A percentile compares a stretch with the other conserved stretches of the same genome.
phyloP scores from a whole-genome alignment of 805 yeast species.

The Metschnikowia aberdeeniae region DNA sequence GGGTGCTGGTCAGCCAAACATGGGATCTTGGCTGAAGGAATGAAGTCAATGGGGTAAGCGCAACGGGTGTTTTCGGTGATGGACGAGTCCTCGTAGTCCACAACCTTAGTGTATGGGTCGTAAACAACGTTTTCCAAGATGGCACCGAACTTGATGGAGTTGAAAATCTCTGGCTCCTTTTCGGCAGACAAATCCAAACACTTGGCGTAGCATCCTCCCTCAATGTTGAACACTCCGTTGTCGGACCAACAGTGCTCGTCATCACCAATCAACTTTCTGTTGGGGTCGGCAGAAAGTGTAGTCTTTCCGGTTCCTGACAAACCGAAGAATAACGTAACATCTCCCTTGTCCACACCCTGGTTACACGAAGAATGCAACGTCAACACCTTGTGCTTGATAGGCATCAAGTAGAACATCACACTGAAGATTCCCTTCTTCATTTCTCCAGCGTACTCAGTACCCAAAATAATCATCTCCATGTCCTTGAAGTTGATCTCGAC shows the following conservation, averaged over 20 bases:
- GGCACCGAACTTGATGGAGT: constrained; percentile 91
- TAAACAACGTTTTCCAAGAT: constrained; percentile 91
- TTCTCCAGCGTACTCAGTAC: constrained; percentile 99
- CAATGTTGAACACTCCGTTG: constrained; percentile 96
- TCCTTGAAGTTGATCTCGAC: constrained; percentile 94
- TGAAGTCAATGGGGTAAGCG: constrained; percentile 96
- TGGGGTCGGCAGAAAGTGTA: constrained; percentile 92
- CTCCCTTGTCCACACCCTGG: constrained; percentile 77
- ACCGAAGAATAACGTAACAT: constrained; percentile 94
- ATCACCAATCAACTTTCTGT: constrained; percentile 92
- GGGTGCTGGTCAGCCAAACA: constrained; percentile 90
- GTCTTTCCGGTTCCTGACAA: constrained; percentile 98
- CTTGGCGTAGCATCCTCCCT: constrained; percentile 99
- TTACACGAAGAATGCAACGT: constrained; percentile 95
- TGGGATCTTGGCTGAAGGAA: constrained; percentile 94
- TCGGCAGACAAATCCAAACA: constrained; percentile 85
- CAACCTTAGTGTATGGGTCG: constrained; percentile 72
- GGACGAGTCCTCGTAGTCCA: constrained; percentile 75
- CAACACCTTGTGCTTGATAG: constrained; percentile 83
- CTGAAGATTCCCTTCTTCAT: constrained; percentile 99
- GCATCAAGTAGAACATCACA: constrained; percentile 98
- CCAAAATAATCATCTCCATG: constrained; percentile 98
- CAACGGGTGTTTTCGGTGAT: constrained; percentile 98
- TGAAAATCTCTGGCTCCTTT: constrained; percentile 96
- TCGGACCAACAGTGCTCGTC: constrained; percentile 99